A percentile compares a stretch with the other conserved stretches of the same genome.
Conservation (phyloP, 495 filamentous ascomycete species). For the Copromyces sp. region DNA sequence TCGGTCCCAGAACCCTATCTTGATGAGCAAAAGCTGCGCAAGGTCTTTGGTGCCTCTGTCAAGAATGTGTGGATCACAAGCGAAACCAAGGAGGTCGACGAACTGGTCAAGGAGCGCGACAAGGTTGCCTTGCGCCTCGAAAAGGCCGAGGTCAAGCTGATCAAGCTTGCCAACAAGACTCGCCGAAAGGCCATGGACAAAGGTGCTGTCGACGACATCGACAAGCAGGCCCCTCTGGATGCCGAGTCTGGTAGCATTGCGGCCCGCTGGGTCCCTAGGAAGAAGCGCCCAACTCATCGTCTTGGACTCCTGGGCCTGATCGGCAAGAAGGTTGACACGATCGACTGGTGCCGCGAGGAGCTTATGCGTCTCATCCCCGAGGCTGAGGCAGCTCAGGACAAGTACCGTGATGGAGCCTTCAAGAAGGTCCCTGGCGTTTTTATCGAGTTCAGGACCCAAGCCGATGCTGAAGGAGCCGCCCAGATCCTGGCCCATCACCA, state of each 20-base stretch:
- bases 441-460: constrained; percentile 74
- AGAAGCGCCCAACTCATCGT: constrained; percentile 79
- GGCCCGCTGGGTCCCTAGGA: constrained; percentile 65
- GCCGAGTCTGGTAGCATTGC: constrained; percentile 68
- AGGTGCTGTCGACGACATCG: constrained; percentile 34
- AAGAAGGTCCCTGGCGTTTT: constrained; percentile 67
- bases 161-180: constrained; percentile 68
- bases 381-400: constrained; percentile 63
- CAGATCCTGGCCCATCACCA: constrained; percentile 84
- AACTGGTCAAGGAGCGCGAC: constrained; percentile 78
- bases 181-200: constrained; percentile 71
- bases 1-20: constrained; percentile 71
- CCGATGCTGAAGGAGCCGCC: constrained; percentile 75
- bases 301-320: constrained; percentile 63
- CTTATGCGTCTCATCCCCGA: constrained; percentile 73
- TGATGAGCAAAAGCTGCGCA: constrained; percentile 59
- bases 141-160: constrained; percentile 77
- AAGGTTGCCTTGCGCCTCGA: constrained; percentile 78
- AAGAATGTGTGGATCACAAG: constrained; percentile 80
- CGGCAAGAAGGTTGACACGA: constrained; percentile 90
- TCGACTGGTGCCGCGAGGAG: constrained; percentile 82
- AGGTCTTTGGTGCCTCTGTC: constrained; percentile 69
- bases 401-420: constrained; percentile 60
- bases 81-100: constrained; percentile 70
- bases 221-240: constrained; percentile 37